phyloP scores from a whole-genome alignment of 768 basidiomycete genomes.

The Roridomyces roridus region DNA sequence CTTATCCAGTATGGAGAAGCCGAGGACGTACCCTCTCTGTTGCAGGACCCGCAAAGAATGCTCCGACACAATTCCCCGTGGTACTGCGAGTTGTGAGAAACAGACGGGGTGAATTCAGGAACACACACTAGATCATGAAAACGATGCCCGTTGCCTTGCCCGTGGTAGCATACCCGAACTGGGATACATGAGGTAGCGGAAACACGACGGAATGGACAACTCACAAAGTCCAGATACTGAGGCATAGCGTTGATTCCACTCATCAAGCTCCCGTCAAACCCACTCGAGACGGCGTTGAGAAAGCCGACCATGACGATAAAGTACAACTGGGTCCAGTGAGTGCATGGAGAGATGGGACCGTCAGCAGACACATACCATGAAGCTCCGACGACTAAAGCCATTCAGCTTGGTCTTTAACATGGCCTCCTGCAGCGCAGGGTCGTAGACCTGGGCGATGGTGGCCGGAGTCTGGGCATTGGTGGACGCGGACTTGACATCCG shows the following conservation, averaged over 20 bases:
- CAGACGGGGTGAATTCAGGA: too few relatives aligned
- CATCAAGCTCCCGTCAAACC: slow-evolving; percentile 31
- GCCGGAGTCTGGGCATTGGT: background rate
- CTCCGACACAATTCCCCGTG: slow-evolving; percentile 32
- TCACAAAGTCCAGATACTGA: slow-evolving; percentile 24
- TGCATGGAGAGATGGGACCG: background rate
- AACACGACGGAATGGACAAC: background rate
- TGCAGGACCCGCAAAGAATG: slow-evolving; percentile 30
- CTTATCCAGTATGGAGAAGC: background rate
- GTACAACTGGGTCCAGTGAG: slow-evolving; percentile 17
- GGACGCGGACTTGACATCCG: slow-evolving; percentile 13
- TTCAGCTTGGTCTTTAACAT: slow-evolving; percentile 15
- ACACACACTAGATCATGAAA: slow-evolving; percentile 26
- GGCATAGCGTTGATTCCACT: slow-evolving; percentile 29
- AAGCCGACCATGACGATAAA: slow-evolving; percentile 32
- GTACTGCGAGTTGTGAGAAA: slow-evolving; percentile 13
- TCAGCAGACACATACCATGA: slow-evolving; percentile 17
- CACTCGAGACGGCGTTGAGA: slow-evolving; percentile 28
- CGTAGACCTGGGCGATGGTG: slow-evolving; percentile 22
- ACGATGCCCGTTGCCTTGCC: slow-evolving; percentile 29
- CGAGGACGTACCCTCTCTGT: slow-evolving; percentile 25
- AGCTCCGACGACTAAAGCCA: slow-evolving; percentile 22
- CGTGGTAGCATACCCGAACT: slow-evolving; percentile 19
- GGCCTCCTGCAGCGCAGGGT: slow-evolving; percentile 20
- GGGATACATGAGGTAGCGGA: background rate